These are phyloP conservation scores for Leptodermis oblonga DNA, from an alignment of 257 asterid genomes.

Conservation along the genomic window DNA sequence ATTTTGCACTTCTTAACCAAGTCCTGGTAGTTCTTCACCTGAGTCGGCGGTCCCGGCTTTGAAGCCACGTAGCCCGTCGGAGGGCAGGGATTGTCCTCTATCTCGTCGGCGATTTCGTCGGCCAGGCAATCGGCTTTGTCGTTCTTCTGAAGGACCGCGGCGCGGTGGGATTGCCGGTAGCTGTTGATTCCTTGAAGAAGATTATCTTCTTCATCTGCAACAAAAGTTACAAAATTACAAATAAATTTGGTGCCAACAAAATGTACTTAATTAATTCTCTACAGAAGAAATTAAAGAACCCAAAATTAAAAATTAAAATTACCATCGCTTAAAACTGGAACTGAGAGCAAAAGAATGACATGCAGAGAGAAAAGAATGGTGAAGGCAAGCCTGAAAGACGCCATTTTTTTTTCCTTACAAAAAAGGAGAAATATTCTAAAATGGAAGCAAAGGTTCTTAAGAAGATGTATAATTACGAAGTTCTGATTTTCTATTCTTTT, in stretches of 20 bases:
- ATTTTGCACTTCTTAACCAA: slow-evolving; percentile 51
- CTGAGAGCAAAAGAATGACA: slow-evolving; percentile 23
- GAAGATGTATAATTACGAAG: background rate
- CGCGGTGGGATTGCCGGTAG: slow-evolving; percentile 46
- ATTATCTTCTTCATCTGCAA: slow-evolving; percentile 54
- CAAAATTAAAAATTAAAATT: background rate
- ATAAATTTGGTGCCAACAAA: too few relatives aligned
- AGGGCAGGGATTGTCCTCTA: slow-evolving; percentile 42
- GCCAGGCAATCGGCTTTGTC: slow-evolving; percentile 69
- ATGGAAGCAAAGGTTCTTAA: background rate
- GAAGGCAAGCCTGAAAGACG: slow-evolving; percentile 17
- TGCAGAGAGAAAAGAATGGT: slow-evolving; percentile 23
- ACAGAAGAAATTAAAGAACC: too few relatives aligned
- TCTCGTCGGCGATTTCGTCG: slow-evolving; percentile 41
- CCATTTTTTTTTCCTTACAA: slow-evolving; percentile 16
- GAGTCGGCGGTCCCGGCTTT: slow-evolving; percentile 23
- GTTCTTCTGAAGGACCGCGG: slow-evolving; percentile 40
- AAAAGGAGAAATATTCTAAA: background rate
- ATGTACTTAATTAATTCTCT: background rate
- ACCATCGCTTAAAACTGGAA: slow-evolving; percentile 39
- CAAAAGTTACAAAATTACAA: too few relatives aligned
- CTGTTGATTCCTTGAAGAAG: slow-evolving; percentile 66
- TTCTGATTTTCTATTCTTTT: too few relatives aligned
- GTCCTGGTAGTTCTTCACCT: slow-evolving; percentile 36
- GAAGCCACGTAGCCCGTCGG: slow-evolving; percentile 22